Percentiles rank a stretch among this genome's conserved stretches.
Evolutionary conservation across 768 basidiomycete genomes (phyloP).

Genomic region (Tulasnella sp.): DNA sequence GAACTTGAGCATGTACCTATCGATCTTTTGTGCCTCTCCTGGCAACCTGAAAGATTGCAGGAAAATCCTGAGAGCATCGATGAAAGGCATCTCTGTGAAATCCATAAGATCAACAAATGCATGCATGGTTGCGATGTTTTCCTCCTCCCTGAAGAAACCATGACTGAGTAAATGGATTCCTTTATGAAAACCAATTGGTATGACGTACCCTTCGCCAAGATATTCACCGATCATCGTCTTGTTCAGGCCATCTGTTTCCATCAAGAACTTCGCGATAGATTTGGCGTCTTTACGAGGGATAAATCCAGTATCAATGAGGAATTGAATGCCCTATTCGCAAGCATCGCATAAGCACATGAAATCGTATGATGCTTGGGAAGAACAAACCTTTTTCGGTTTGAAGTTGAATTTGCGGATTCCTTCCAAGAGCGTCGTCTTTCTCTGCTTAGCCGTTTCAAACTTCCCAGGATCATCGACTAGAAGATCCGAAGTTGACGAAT

Average conservation of each 20-base stretch:
- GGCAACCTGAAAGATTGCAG: conserved; percentile 94
- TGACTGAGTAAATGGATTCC: not conserved
- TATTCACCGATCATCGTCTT: conserved; percentile 98
- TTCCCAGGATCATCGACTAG: conserved; percentile 81
- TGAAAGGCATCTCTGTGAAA: conserved; percentile 66
- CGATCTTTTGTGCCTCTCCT: conserved; percentile 96
- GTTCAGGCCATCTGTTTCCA: conserved; percentile 80
- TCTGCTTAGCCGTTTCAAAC: conserved; percentile 92
- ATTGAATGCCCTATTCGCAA: conserved; percentile 61
- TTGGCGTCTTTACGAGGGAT: conserved; percentile 57
- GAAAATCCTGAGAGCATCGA: conserved; percentile 80
- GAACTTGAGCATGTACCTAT: conserved; percentile 97
- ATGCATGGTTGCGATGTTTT: conserved; percentile 90
- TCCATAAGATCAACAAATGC: conserved; percentile 90
- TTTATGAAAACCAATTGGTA: not conserved
- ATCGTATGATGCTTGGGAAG: not conserved
- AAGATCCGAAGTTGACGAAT: conserved; percentile 61
- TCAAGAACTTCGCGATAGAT: conserved; percentile 74
- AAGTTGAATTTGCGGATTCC: conserved; percentile 97
- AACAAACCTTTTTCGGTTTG: conserved; percentile 85
- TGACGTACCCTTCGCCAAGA: conserved; percentile 81
- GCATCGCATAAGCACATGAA: conserved; percentile 4
- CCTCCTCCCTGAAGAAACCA: conserved; percentile 50
- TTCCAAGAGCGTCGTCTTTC: conserved; percentile 87
- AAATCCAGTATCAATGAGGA: conserved; percentile 77